These are phyloP conservation scores for Chamaenerion angustifolium DNA, from an alignment of 345 rosid genomes.

Conservation along the genomic window DNA sequence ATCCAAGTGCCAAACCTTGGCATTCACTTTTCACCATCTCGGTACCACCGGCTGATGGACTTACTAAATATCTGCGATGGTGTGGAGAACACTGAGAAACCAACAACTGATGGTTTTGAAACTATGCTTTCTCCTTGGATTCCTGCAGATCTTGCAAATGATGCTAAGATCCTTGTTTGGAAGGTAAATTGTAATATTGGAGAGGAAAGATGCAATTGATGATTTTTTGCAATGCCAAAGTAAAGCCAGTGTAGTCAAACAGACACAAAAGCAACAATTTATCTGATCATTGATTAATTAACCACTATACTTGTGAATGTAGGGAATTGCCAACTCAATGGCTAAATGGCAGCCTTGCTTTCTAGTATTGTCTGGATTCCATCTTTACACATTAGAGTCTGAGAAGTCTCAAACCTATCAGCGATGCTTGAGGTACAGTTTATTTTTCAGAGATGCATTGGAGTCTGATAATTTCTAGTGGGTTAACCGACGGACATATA, in stretches of 20 bases:
- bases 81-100: conserved; percentile 48
- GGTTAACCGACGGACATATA: too few species aligned
- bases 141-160: conserved; percentile 54
- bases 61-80: conserved; percentile 43
- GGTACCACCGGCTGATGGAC: conserved; percentile 67
- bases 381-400: conserved; percentile 79
- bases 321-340: conserved; percentile 94
- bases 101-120: conserved; percentile 47
- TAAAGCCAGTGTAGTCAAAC: too few species aligned
- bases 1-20: conserved; percentile 95
- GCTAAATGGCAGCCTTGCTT: conserved; percentile 93
- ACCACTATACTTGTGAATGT: conserved; percentile 13
- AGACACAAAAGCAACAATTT: too few species aligned
- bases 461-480: too few species aligned
- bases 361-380: conserved; percentile 71
- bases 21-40: conserved; percentile 81
- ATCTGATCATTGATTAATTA: conserved; percentile 5
- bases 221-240: conserved; percentile 4
- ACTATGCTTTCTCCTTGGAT: conserved; percentile 49
- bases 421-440: conserved; percentile 70
- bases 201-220: conserved; percentile 9
- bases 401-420: conserved; percentile 63
- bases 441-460: neutral
- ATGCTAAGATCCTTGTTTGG: conserved; percentile 90
- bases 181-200: conserved; percentile 32